Evolutionary conservation across 768 basidiomycete species (phyloP).

Genomic region (Daedalea quercina): DNA sequence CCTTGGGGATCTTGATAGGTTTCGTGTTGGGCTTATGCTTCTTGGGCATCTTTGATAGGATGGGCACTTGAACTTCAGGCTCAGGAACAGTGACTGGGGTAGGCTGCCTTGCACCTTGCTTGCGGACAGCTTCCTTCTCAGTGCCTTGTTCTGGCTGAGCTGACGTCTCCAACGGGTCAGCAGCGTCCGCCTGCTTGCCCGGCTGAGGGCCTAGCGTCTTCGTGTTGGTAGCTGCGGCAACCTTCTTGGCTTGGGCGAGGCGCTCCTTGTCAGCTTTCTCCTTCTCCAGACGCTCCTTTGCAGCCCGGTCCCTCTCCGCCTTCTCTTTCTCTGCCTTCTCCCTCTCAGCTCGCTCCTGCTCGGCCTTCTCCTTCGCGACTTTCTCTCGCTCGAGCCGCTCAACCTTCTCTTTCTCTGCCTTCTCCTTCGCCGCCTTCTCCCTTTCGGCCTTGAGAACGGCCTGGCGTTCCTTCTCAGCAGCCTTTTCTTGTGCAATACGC

Average conservation of each 20-base stretch:
- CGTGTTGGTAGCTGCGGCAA: constrained; percentile 4
- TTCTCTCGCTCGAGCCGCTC: constrained; percentile 30
- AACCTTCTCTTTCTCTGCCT: constrained; percentile 28
- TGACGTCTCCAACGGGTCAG: constrained; percentile 6
- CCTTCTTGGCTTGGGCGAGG: constrained; percentile 12
- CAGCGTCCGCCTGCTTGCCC: constrained; percentile 10
- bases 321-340: constrained; percentile 20
- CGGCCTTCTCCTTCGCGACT: constrained; percentile 30
- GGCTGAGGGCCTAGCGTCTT: constrained; percentile 10
- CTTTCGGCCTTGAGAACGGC: constrained; percentile 32
- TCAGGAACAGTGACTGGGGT: constrained; percentile 16
- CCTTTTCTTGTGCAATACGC: constrained; percentile 46
- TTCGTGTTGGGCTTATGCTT: constrained; percentile 66
- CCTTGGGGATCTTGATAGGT: constrained; percentile 52
- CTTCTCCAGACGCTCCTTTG: constrained; percentile 18
- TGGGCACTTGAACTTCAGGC: constrained; percentile 53
- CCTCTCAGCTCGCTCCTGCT: constrained; percentile 30
- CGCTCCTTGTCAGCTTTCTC: constrained; percentile 19
- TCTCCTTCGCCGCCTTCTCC: constrained; percentile 31
- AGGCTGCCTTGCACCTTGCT: constrained; percentile 20
- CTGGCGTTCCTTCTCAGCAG: constrained; percentile 43
- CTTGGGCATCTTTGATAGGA: constrained; percentile 79
- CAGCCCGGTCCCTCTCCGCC: constrained; percentile 23
- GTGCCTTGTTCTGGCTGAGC: background rate
- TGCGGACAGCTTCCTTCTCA: constrained; percentile 3